phyloP scores from a whole-genome alignment of 805 yeast species.

The Barnettozyma salicaria region DNA sequence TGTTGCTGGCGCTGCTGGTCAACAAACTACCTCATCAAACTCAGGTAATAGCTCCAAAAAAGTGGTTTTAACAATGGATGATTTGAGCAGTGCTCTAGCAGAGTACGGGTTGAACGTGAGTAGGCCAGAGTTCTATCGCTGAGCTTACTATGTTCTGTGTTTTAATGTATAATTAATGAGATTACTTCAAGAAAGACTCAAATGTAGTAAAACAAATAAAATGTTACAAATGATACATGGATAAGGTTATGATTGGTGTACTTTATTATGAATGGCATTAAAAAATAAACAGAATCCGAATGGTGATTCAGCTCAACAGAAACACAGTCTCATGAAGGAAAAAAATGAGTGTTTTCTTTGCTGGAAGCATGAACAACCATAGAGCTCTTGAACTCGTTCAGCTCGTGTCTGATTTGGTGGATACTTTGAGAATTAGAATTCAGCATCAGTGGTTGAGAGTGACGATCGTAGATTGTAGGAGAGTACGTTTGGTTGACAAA shows the following conservation, averaged over 20 bases:
- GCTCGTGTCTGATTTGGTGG: conserved; percentile 53
- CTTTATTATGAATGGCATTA: too few relatives aligned
- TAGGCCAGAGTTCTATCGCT: conserved; percentile 92
- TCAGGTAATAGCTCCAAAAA: conserved; percentile 55
- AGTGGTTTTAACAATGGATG: conserved; percentile 87
- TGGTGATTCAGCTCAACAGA: too few relatives aligned
- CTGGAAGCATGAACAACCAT: conserved; percentile 67
- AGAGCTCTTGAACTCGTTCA: conserved; percentile 59
- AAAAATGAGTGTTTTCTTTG: conserved; percentile 58
- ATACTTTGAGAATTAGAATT: conserved; percentile 45
- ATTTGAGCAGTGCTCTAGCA: conserved; percentile 82
- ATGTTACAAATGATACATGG: too few relatives aligned
- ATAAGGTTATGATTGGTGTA: too few relatives aligned
- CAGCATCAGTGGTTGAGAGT: conserved; percentile 39
- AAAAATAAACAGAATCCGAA: too few relatives aligned
- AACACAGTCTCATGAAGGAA: conserved; percentile 30
- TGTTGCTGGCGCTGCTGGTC: conserved; percentile 52
- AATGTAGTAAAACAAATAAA: too few relatives aligned
- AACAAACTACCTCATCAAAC: conserved; percentile 27
- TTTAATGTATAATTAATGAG: background rate
- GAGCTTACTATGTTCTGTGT: background rate
- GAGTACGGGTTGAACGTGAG: conserved; percentile 89
- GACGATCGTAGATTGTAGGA: conserved; percentile 45
- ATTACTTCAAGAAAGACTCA: too few relatives aligned
- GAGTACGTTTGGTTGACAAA: conserved; percentile 48